Evolutionary conservation across 257 asterid species (phyloP).

Genomic region (Plantago major): DNA sequence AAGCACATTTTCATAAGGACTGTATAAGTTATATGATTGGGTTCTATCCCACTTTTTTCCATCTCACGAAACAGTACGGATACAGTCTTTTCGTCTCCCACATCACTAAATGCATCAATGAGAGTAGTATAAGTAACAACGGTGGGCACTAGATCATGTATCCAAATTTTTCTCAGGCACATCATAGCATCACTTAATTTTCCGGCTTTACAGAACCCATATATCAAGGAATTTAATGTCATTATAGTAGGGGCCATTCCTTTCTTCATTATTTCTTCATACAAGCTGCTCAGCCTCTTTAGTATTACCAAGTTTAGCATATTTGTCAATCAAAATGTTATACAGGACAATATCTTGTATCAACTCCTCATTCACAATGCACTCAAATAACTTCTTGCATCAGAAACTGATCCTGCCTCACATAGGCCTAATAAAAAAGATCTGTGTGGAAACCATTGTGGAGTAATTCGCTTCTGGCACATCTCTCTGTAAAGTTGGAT

Average conservation of each 20-base stretch:
- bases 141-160: slow-evolving; percentile 46
- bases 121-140: slow-evolving; percentile 61
- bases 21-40: slow-evolving; percentile 62
- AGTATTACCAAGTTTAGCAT: slow-evolving; percentile 55
- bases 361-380: slow-evolving; percentile 18
- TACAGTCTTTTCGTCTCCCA: slow-evolving; percentile 33
- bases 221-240: slow-evolving; percentile 66
- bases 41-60: slow-evolving; percentile 46
- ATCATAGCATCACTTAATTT: slow-evolving; percentile 42
- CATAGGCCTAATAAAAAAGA: slow-evolving; percentile 51
- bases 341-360: slow-evolving; percentile 50
- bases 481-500: slow-evolving; percentile 39
- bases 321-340: slow-evolving; percentile 61
- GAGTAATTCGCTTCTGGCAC: slow-evolving; percentile 37
- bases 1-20: slow-evolving; percentile 62
- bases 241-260: slow-evolving; percentile 54
- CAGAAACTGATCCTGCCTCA: slow-evolving; percentile 36
- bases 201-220: slow-evolving; percentile 55
- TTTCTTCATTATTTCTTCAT: slow-evolving; percentile 37
- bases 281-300: slow-evolving; percentile 49
- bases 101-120: slow-evolving; percentile 61
- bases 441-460: slow-evolving; percentile 37
- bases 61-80: slow-evolving; percentile 46
- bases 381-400: slow-evolving; percentile 60
- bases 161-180: slow-evolving; percentile 25